Evolutionary conservation across 352 stramenopile species (phyloP), one percentile per base, ranked within the genome.

Genomic region (Globisporangium takayamanum): DNA sequence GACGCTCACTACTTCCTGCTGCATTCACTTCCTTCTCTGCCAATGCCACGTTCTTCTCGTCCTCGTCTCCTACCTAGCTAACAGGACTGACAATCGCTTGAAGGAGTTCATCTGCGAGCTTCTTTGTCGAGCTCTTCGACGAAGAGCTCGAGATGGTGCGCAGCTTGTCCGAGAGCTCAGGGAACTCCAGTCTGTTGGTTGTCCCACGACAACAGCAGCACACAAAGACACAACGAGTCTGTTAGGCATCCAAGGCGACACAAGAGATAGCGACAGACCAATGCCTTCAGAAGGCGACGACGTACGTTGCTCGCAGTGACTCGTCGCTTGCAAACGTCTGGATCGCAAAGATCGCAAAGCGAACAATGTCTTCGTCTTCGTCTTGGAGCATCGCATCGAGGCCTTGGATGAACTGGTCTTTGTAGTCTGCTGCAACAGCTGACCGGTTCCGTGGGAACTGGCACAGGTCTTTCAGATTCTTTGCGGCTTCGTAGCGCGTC

Each of bases 391-490:
- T 88, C 12, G 62, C 74, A 50, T 80, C 68, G 55, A 92, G 57
- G 7, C 72, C 59, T 25, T 51, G 63, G 46, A 83, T 70, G 51
- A 92, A 82, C 25, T 81, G 67, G 42, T 84, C 74, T 36, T 73
- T 76, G 53, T 76, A 63, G 57, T 60, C 51, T 10, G 76, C 55
- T 54, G 64, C 60, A 47, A 92, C 61, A 1, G 74, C 67, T 1
- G 66, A 68, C 16, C 81, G 77, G 59, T 85, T 88, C 42, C 61
- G 67, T 49, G 71, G 57, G 56, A 78, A 73, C 51, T 82, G 72
- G 45, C 81, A 89, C 15, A 85, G 68, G 49, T 92, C 78, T 66
- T 92, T 92, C n/a, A 92, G 58, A 45, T 71, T 79, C 60, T 88
- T 89, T 6, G 76, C 77, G 18, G 78, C 67, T 59, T 92, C 77